Evolutionary conservation across 2,329 filamentous ascomycete species (phyloP).

Genomic region (Pyricularia sp.): DNA sequence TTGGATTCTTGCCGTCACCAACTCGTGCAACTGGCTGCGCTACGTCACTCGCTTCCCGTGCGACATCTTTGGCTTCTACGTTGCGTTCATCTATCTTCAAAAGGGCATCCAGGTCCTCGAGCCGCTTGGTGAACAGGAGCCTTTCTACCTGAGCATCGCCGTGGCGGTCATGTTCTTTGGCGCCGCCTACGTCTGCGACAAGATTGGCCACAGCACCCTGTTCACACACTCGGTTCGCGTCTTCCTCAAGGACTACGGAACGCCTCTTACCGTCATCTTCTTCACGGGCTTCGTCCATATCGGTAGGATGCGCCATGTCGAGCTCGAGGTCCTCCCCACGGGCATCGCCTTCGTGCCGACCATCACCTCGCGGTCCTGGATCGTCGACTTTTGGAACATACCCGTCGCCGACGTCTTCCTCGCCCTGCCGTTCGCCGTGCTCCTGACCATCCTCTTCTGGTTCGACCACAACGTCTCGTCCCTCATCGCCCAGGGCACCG

Average conservation of each 20-base stretch:
- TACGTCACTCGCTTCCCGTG: slow-evolving; percentile 89
- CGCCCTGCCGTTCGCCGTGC: slow-evolving; percentile 76
- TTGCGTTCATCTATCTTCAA: slow-evolving; percentile 84
- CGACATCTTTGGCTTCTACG: slow-evolving; percentile 91
- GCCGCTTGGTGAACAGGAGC: slow-evolving; percentile 55
- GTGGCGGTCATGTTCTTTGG: slow-evolving; percentile 71
- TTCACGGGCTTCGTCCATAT: slow-evolving; percentile 86
- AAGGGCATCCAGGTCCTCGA: slow-evolving; percentile 83
- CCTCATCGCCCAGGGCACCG: slow-evolving; percentile 72
- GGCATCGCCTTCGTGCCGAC: slow-evolving; percentile 74
- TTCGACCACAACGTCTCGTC: slow-evolving; percentile 87
- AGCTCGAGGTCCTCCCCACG: slow-evolving; percentile 64
- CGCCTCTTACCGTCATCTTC: slow-evolving; percentile 73
- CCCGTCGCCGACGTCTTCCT: slow-evolving; percentile 65
- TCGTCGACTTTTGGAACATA: slow-evolving; percentile 76
- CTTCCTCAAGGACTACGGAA: slow-evolving; percentile 85
- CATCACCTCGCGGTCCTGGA: slow-evolving; percentile 55
- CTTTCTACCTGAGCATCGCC: slow-evolving; percentile 72
- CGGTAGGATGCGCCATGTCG: slow-evolving; percentile 66
- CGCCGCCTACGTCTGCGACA: slow-evolving; percentile 64
- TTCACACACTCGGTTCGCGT: slow-evolving; percentile 69
- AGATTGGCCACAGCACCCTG: slow-evolving; percentile 59
- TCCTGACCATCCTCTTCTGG: slow-evolving; percentile 79
- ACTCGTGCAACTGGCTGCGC: slow-evolving; percentile 79
- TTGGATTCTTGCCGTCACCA: slow-evolving; percentile 73